A percentile compares a stretch with the other conserved stretches of the same genome.
phyloP scores from a whole-genome alignment of 257 asterid genomes.

The Fraxinus pennsylvanica region DNA sequence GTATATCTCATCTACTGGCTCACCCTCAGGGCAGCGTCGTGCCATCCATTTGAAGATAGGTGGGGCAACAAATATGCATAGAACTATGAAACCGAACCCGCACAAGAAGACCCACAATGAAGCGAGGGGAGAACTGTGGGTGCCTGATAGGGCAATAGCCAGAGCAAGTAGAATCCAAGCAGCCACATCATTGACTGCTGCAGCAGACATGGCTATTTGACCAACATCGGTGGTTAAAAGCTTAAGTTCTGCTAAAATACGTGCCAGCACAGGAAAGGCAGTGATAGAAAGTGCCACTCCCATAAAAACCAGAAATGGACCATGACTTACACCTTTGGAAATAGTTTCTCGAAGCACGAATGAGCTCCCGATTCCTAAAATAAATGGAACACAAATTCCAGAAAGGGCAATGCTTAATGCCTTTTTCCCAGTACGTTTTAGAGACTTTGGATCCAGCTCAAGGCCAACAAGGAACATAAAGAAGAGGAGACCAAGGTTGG shows the following conservation, averaged over 20 bases:
- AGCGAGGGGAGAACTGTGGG: constrained; percentile 48
- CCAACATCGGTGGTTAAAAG: constrained; percentile 69
- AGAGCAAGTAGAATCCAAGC: constrained; percentile 75
- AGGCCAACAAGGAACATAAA: constrained; percentile 60
- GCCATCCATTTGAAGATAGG: constrained; percentile 56
- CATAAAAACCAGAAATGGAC: constrained; percentile 64
- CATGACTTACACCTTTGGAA: constrained; percentile 49
- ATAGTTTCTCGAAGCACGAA: constrained; percentile 52
- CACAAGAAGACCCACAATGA: constrained; percentile 59
- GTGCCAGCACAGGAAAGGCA: constrained; percentile 74
- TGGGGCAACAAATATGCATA: constrained; percentile 44
- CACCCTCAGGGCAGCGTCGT: constrained; percentile 56
- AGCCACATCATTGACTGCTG: constrained; percentile 73
- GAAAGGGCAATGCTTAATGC: constrained; percentile 57
- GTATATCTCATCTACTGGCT: constrained; percentile 64
- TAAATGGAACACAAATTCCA: constrained; percentile 63
- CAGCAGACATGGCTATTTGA: constrained; percentile 75
- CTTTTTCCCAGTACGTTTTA: constrained; percentile 55
- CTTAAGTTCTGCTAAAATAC: constrained; percentile 67
- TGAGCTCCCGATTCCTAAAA: constrained; percentile 62
- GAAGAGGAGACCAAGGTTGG: constrained; percentile 66
- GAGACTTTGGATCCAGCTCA: constrained; percentile 60
- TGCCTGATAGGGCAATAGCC: constrained; percentile 62
- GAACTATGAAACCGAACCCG: constrained; percentile 42
- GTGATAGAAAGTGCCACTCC: constrained; percentile 71